Conservation (phyloP, 768 basidiomycete genomes). For the Psilocybe azurescens region DNA sequence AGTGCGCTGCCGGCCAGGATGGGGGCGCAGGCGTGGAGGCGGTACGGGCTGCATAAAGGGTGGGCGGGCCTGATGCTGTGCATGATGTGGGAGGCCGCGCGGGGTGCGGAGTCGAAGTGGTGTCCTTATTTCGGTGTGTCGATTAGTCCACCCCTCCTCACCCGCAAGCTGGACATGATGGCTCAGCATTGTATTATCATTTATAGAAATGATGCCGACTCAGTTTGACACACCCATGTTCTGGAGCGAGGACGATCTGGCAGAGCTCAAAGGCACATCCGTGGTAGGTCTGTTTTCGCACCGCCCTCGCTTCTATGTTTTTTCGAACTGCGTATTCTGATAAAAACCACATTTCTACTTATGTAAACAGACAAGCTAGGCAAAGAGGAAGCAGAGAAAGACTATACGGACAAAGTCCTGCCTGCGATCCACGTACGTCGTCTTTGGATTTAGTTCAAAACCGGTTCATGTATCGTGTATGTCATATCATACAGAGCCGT, state of each 20-base stretch:
- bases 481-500: conserved; percentile 51
- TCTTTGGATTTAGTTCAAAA: background rate
- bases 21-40: conserved; percentile 68
- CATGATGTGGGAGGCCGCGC: conserved; percentile 94
- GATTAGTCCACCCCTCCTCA: background rate
- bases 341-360: conserved; percentile 9
- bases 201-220: conserved; percentile 66
- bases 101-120: conserved; percentile 70
- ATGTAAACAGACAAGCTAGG: conserved; percentile 82
- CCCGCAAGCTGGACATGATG: too few relatives aligned
- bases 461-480: background rate
- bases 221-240: conserved; percentile 94
- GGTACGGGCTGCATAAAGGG: conserved; percentile 61
- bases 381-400: conserved; percentile 77
- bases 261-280: conserved; percentile 81
- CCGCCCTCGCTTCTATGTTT: background rate
- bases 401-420: conserved; percentile 68
- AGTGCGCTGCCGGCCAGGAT: conserved; percentile 67
- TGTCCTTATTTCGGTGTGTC: conserved; percentile 69
- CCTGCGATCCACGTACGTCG: conserved; percentile 71
- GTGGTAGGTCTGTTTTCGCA: conserved; percentile 70
- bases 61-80: conserved; percentile 92
- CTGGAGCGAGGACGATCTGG: conserved; percentile 78
- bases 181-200: too few relatives aligned
- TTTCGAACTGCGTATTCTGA: background rate